These are phyloP conservation scores for Eucalyptus cladocalyx DNA, from an alignment of 345 rosid species.

Conservation along the genomic window DNA sequence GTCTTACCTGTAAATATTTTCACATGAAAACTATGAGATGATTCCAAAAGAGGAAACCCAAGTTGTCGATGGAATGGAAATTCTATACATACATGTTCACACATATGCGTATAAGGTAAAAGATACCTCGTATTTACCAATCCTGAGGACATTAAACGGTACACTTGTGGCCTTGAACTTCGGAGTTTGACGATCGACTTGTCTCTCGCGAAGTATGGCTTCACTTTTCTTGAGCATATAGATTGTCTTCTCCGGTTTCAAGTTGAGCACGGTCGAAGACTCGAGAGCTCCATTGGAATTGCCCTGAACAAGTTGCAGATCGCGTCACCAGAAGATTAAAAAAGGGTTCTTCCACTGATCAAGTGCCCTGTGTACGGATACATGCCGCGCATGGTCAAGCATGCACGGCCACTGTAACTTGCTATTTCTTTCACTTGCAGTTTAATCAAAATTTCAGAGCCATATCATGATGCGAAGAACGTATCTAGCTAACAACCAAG, in stretches of 20 bases:
- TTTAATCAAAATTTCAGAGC: background rate
- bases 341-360: background rate
- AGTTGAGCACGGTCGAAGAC: background rate
- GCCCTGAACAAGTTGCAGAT: background rate
- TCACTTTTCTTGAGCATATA: background rate
- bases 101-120: background rate
- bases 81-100: background rate
- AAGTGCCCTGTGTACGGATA: background rate
- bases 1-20: background rate
- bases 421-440: background rate
- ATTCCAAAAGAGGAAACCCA: background rate
- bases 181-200: background rate
- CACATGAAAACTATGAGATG: background rate
- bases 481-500: background rate
- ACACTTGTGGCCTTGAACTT: background rate
- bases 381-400: background rate
- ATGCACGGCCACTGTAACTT: background rate
- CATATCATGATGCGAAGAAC: background rate
- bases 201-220: background rate
- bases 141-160: background rate
- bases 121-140: background rate
- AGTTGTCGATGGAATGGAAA: background rate
- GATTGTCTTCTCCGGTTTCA: background rate
- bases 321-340: background rate
- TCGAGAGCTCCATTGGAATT: background rate